Base-by-base conservation (phyloP, 2,329 filamentous ascomycete genomes). In the Fusarium sp. region DNA sequence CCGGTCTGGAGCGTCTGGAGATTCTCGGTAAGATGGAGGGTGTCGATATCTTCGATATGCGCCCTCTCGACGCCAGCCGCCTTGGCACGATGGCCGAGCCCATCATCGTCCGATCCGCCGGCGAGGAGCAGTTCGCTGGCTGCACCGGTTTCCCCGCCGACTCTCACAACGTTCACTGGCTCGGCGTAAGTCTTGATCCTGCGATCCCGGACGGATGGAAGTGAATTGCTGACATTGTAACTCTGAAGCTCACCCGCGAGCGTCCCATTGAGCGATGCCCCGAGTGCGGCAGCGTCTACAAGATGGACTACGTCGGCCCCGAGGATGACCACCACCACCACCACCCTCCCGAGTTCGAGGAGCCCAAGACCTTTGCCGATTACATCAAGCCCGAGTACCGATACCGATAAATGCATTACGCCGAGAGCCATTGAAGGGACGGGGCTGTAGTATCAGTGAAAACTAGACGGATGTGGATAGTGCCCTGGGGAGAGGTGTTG, bases 21-120 rank as follows among this genome's bases (percentile, higher is more conserved):
- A 97, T 99, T 82, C 90, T 99, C 84, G 97, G 97, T 87, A 99
- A 99, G 92, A 98, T 98, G 93, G 95, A 98, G 89, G 95, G 97
- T 78, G 88, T 98, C 80, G 97, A 99, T 83, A 89, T 98, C 84
- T 99, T 99, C 88, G 95, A 99, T 88, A 98, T 98, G 97, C 93
- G 91, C 86, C 97, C 97, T 74, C 91, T 99, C 80, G 97, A 98
- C 84, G 89, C 96, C 75, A 97, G 93, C 84, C 92, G 97, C 82
- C 91, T 90, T 85, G 96, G 96, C 94, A 98, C 97, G 70, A 85
- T 98, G 81, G 90, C 97, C 76, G 88, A 98, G 87, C 97, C 97
- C 79, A 97, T 99, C 83, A 82, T 93, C 66, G 95, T 99, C 84
- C 93, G 93, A 86, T 95, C 95, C 76, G 95, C 93, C 79, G 97